Percentiles rank a stretch among this genome's conserved stretches.
Conservation (phyloP, 116 monocot species). For the Zostera marina region DNA sequence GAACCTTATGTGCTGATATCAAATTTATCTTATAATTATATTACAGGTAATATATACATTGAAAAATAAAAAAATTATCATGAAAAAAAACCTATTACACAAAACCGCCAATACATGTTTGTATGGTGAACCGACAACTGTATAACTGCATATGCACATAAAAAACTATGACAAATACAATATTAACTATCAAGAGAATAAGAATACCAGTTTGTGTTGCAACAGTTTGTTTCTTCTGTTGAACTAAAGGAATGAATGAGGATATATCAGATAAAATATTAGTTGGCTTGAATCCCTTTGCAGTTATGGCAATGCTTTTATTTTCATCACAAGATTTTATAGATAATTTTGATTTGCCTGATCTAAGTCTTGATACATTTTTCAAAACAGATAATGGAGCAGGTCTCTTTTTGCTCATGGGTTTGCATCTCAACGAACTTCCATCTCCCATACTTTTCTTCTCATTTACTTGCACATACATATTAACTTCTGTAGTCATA, state of each 20-base stretch:
- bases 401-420: constrained; percentile 16
- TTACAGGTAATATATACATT: too few species aligned
- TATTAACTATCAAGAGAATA: background rate
- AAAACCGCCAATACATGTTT: too few species aligned
- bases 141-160: background rate
- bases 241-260: constrained; percentile 72
- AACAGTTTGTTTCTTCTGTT: constrained; percentile 49
- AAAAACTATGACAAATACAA: background rate
- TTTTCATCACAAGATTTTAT: constrained; percentile 18
- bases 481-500: constrained; percentile 12
- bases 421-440: constrained; percentile 12
- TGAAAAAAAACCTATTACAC: too few species aligned
- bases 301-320: constrained; percentile 10
- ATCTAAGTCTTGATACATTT: constrained; percentile 16
- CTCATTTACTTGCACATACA: constrained; percentile 2
- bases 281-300: constrained; percentile 23
- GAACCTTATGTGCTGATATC: too few species aligned
- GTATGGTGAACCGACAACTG: background rate
- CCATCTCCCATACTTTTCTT: constrained; percentile 5
- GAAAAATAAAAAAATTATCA: too few species aligned
- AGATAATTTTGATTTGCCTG: constrained; percentile 18
- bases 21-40: too few species aligned
- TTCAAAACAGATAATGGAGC: constrained; percentile 9
- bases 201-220: constrained; percentile 23
- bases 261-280: constrained; percentile 59